phyloP scores from a whole-genome alignment of 257 asterid genomes.

The Anisodus tanguticus region DNA sequence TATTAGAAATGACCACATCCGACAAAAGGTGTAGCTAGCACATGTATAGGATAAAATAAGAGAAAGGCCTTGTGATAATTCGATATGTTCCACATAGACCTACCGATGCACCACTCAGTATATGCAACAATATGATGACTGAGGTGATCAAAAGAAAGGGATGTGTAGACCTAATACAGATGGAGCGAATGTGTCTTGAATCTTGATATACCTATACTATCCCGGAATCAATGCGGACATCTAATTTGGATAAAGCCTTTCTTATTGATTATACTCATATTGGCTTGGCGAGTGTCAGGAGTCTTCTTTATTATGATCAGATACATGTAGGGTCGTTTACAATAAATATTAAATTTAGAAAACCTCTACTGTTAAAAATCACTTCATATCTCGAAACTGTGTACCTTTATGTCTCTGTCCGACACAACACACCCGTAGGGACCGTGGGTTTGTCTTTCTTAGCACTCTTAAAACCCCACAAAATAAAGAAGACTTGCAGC shows the following conservation, averaged over 20 bases:
- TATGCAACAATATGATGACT: not conserved
- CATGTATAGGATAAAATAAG: constrained; percentile 4
- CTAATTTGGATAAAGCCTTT: not conserved
- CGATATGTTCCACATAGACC: not conserved
- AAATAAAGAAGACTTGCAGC: not conserved
- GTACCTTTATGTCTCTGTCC: constrained; percentile 1
- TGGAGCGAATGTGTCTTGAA: not conserved
- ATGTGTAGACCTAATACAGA: not conserved
- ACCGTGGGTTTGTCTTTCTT: not conserved
- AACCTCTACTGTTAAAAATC: not conserved
- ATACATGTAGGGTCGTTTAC: not conserved
- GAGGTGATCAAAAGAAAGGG: not conserved
- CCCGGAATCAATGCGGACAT: not conserved
- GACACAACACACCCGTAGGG: not conserved
- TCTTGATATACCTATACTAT: not conserved
- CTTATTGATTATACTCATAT: not conserved
- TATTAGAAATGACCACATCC: not conserved
- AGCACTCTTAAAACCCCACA: not conserved
- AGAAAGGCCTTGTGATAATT: not conserved
- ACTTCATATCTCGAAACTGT: not conserved
- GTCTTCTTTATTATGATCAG: not conserved
- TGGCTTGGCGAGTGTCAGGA: not conserved
- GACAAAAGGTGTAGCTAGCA: not conserved
- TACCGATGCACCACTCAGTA: not conserved
- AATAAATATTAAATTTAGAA: not conserved